Evolutionary conservation across 2,329 filamentous ascomycete species (phyloP), one percentile per base, ranked within the genome.

Genomic region (Monosporascus sp.): DNA sequence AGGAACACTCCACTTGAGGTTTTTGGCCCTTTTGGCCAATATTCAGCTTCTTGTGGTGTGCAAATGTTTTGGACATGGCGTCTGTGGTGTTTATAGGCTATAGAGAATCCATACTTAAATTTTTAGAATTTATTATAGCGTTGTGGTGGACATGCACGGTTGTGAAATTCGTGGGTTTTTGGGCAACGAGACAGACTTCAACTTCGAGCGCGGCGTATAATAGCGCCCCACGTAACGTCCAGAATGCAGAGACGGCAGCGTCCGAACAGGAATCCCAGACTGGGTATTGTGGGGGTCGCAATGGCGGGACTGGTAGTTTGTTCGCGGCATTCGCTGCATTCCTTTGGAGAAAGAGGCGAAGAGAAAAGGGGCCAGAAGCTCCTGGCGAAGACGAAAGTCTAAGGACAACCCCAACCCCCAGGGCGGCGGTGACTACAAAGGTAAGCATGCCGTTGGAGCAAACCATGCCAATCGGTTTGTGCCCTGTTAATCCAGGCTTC

Each of bases 231-330:
- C 8, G 25, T 8, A 27, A 27, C 4, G 9, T 31, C 27, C 9
- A 31, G 27, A 31, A 31, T 3, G 9, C 41, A 15, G 41, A 44
- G 7, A 3, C 20, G 20, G 14, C 11, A 17, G 14, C 22, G 35
- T 11, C 24, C 35, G 37, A 35, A 15, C 36, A 48, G 25, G 37
- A 20, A 9, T 49, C 35, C 5, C 37, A 46, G 20, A 53, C 49
- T 25, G 59, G 58, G 11, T 9, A 60, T 61, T 45, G 57, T 62
- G 11, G 61, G 61, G 1, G 41, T 54, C 22, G 52, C 53, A 2
- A 36, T 61, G 41, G 52, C 46, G 17, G 60, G 59, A 4, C 43
- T 60, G 2, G 50, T 60, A 4, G n/a, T 61, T 15, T 63, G 49
- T 47, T 64, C 15, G 2, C 47, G 6, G 50, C 57, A 7, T 14